Base-by-base conservation (phyloP, 495 filamentous ascomycete species). In the Penicillium parvum region DNA sequence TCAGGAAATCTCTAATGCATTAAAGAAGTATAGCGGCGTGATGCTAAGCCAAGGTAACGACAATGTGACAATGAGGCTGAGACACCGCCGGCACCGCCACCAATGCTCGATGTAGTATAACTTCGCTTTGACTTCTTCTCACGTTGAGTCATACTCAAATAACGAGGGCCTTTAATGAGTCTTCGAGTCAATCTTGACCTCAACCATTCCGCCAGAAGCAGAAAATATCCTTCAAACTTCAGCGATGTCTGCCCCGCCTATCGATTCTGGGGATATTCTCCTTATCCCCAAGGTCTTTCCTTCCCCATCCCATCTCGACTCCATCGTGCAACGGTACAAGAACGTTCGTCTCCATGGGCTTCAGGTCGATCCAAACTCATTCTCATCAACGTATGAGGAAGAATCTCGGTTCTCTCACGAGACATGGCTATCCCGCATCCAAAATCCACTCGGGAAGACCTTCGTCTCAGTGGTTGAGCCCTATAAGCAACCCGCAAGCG, bases 381-480 rank as follows among this genome's bases (percentile, higher is more conserved):
- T 77, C 49, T 64, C 66, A 11, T 73, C 74, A 5, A 73, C 61
- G 1, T 75, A 73, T 43, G 67, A 64, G 18, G 50, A 58, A 18
- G 74, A 78, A 48, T 52, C 53, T 43, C 59, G 58, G 14, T 71
- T 72, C 48, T 46, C 50, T 8, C 52, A 69, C 10, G 61, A 67
- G 11, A 50, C 52, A 37, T 77, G 74, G 63, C 50, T 61, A 19
- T 51, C 52, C 12, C 69, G 72, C 28, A 52, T 80, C 21, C 48
- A 46, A 43, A 77, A 74, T 49, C 73, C 72, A 18, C 39, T 60
- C 4, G 65, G 61, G 20, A 67, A 53, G 36, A 66, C 65, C 5
- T 69, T 75, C 41, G 48, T 74, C 32, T 57, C 73, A 21, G 44
- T 71, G 11, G 18, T 28, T 10, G n/a, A 38, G 11, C 17, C 47